Conservation (phyloP, 306 rosid species). For the Citrullus mucosospermus region DNA sequence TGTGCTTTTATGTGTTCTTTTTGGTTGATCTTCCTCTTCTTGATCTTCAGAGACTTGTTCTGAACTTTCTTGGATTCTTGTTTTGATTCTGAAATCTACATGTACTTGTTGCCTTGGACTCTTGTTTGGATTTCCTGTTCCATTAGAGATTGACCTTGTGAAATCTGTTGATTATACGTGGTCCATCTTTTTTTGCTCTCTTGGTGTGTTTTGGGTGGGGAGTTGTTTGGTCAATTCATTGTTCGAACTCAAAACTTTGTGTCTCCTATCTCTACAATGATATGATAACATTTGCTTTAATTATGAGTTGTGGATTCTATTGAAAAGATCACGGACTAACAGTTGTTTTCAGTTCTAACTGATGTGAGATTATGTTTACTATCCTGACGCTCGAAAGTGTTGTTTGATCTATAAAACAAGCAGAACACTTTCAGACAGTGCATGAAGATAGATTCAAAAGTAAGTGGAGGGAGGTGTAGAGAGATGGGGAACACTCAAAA, state of each 20-base stretch:
- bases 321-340: neutral
- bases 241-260: neutral
- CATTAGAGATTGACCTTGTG: neutral
- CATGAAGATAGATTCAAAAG: neutral
- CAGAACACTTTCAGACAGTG: neutral
- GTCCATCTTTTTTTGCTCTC: neutral
- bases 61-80: neutral
- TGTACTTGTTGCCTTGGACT: neutral
- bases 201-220: neutral
- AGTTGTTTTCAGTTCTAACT: neutral
- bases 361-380: neutral
- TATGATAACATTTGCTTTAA: neutral
- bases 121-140: neutral
- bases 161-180: neutral
- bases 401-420: neutral
- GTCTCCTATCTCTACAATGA: neutral
- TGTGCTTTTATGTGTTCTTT: neutral
- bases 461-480: neutral
- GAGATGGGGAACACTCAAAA: neutral
- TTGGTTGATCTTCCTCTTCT: neutral
- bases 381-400: neutral
- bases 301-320: neutral
- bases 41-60: neutral
- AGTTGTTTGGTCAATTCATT: neutral
- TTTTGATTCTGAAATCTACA: neutral